Conservation (phyloP, 371 early-diverging fungal species). For the Fennellomyces sp. region DNA sequence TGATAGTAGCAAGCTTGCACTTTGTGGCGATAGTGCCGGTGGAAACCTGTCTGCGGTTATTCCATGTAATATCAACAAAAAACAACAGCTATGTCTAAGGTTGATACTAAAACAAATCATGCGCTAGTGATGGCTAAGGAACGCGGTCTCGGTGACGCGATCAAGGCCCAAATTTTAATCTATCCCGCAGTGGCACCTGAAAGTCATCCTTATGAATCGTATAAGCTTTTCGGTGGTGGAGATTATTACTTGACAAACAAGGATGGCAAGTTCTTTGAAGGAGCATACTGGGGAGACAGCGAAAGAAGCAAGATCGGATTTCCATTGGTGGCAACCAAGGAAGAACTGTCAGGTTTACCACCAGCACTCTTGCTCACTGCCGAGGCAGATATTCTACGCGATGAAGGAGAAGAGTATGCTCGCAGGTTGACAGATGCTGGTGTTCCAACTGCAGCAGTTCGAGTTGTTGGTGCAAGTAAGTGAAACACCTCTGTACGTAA, state of each 20-base stretch:
- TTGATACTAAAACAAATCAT: neutral
- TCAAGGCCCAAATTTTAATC: constrained; percentile 17
- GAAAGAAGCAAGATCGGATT: neutral
- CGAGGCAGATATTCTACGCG: constrained; percentile 37
- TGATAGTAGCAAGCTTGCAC: constrained; percentile 10
- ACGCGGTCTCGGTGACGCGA: constrained; percentile 9
- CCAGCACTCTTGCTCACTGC: constrained; percentile 36
- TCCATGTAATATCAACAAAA: neutral
- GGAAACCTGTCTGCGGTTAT: constrained; percentile 17
- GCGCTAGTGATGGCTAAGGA: constrained; percentile 15
- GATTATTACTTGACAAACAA: constrained; percentile 7
- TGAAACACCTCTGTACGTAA: too few relatives aligned
- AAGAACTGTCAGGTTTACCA: constrained; percentile 32
- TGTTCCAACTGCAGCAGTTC: constrained; percentile 17
- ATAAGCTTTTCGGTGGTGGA: constrained; percentile 12
- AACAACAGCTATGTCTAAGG: neutral
- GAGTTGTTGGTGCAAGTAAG: constrained; percentile 21
- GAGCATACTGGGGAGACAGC: neutral
- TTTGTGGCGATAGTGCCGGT: constrained; percentile 25
- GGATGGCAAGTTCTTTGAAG: constrained; percentile 1
- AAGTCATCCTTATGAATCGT: constrained; percentile 5
- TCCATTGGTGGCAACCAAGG: constrained; percentile 16
- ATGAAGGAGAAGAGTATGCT: constrained; percentile 39
- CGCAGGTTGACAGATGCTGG: constrained; percentile 30
- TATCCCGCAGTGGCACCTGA: constrained; percentile 8